Evolutionary conservation across 805 yeast genomes (phyloP).

Genomic region (Kazachstania martiniae): DNA sequence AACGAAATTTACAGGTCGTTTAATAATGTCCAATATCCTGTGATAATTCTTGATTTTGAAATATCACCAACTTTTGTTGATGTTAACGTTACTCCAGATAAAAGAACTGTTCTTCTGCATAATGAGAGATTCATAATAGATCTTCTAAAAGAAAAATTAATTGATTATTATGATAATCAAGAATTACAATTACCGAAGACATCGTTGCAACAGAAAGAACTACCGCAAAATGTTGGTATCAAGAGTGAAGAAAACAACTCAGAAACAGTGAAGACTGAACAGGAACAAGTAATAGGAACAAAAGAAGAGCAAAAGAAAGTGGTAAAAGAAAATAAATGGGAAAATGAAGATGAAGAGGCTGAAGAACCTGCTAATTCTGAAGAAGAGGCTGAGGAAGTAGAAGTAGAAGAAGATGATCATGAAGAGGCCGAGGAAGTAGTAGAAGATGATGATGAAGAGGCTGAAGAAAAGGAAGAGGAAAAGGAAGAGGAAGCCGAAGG

Average conservation of each 20-base stretch:
- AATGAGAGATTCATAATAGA: conserved; percentile 54
- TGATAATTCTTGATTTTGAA: conserved; percentile 48
- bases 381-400: neutral
- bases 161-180: conserved; percentile 34
- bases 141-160: conserved; percentile 40
- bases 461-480: too few relatives aligned
- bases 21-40: conserved; percentile 61
- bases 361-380: neutral
- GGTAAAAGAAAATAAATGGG: neutral
- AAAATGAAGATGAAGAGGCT: neutral
- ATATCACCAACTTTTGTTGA: conserved; percentile 50
- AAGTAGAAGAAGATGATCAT: neutral
- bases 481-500: too few relatives aligned
- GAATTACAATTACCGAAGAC: conserved; percentile 25
- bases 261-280: neutral
- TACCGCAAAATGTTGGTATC: neutral
- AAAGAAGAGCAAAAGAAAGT: neutral
- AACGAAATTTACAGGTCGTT: conserved; percentile 61
- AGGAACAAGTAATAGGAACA: neutral
- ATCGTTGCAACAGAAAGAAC: neutral
- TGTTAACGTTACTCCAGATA: conserved; percentile 88
- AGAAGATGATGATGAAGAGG: too few relatives aligned
- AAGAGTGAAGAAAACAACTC: neutral
- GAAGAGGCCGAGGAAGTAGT: neutral
- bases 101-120: conserved; percentile 58